These are phyloP conservation scores for Echium plantagineum DNA, from an alignment of 257 asterid species.

Conservation along the genomic window DNA sequence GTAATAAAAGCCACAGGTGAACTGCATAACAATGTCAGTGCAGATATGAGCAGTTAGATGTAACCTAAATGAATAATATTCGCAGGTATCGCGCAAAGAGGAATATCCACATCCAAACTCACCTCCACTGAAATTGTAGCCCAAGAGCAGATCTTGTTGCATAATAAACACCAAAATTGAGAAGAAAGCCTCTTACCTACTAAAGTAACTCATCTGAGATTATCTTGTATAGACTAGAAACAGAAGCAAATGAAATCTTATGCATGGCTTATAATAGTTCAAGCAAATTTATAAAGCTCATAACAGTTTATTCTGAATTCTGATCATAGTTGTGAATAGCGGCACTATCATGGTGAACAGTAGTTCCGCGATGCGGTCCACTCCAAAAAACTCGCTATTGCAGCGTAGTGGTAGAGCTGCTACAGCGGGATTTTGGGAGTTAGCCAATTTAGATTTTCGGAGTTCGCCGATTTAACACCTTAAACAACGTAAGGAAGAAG, in stretches of 20 bases:
- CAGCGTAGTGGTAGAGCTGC: no score
- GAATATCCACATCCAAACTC: constrained; percentile 9
- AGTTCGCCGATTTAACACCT: no score
- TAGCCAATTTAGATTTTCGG: no score
- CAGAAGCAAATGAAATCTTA: neutral
- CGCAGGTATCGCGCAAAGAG: neutral
- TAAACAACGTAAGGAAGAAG: no score
- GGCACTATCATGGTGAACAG: no score
- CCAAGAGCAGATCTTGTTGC: constrained; percentile 98
- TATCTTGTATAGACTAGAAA: neutral
- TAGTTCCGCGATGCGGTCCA: no score
- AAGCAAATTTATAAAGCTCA: no score
- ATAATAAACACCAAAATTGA: constrained; percentile 89
- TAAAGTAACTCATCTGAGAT: constrained; percentile 2
- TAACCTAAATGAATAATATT: neutral
- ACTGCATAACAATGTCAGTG: constrained; percentile 35
- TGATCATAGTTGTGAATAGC: no score
- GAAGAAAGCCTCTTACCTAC: constrained; percentile 92
- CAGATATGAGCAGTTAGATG: neutral
- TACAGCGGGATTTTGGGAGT: no score
- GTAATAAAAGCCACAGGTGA: constrained; percentile 97
- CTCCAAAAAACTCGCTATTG: no score
- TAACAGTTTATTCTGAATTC: neutral
- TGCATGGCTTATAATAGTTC: neutral
- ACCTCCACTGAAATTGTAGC: constrained; percentile 88